Evolutionary conservation across 495 filamentous ascomycete species (phyloP), one percentile per base, ranked within the genome.

Genomic region (Polyplosphaeria fusca): DNA sequence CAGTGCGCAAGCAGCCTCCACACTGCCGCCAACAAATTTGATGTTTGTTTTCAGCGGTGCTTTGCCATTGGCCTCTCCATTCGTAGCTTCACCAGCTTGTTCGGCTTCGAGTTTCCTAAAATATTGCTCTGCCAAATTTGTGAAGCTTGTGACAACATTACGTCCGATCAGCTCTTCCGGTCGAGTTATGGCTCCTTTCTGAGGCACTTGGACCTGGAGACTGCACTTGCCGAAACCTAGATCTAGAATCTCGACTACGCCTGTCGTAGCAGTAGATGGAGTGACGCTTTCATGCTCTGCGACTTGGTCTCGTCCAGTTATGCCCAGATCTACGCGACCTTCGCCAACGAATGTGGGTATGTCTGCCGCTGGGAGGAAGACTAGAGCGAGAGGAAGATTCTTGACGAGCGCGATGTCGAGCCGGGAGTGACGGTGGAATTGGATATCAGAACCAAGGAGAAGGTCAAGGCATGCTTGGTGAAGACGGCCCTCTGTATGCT

Each of bases 261-360:
- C 86, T 20, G 83, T 87, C 59, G 73, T 76, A 26, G 84, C 73
- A 14, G 80, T 69, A 16, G 79, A 77, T 5, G 85, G 77, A 9
- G 86, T 76, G 30, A 75, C 78, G 2, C 86, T 82, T 71, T 92
- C 90, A 75, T 95, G 88, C 73, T 97, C 94, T 20, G 84, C 85
- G 18, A 97, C 88, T 64, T 95, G 89, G 70, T 98, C 94, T 47
- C 81, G 79, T 30, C 93, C 93, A 0, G 93, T 98, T 60, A 98
- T 98, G 48, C 93, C 93, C 4, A 98, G 73, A 67, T 94, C 91
- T 13, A 97, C 93, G 46, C 86, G 82, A 25, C 93, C 93, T 70
- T 96, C 91, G 24, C 91, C 93, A 39, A 98, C 90, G 63, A 96
- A 97, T 48, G 88, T 92, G 23, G 93, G 94, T 67, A 98, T 98